Base-by-base conservation (phyloP, 2,329 filamentous ascomycete genomes). In the Penicillium decumbens region DNA sequence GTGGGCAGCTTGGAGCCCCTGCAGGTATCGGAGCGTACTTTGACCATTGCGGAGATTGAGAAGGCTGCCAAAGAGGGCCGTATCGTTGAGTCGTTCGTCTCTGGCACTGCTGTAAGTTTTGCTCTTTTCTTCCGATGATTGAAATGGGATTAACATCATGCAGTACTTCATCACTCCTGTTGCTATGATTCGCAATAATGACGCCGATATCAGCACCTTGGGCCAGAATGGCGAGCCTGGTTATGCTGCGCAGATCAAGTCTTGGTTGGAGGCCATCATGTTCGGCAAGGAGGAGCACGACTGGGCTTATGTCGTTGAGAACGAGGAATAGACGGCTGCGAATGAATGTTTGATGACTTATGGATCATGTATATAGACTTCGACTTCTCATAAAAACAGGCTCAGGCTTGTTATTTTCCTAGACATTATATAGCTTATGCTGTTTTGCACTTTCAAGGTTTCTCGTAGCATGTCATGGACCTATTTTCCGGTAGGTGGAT, bases 1-100 rank as follows among this genome's bases (percentile, higher is more conserved):
- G 58, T 74, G 9, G 75, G 77, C 47, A 62, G 67, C 3, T 56
- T 82, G 4, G 85, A 88, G 53, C 77, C 95, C n/a, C 83, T 93
- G 1, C 85, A 91, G 59, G 78, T 95, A 33, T 84, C 92, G 0
- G 91, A 95, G 81, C 78, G 86, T 56, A 83, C 83, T 57, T 93
- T 92, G 72, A 89, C 83, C 20, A 95, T 96, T 66, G 74, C 79
- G 27, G 90, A 95, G 70, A 71, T 96, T 13, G 66, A 83, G 25
- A 80, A 86, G 65, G 89, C 90, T 1, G 75, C 82, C 24, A 73
- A 79, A 38, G 88, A 95, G 65, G 89, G 88, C 2, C 77, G 90
- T 2, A 70, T 95, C 38, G 68, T 95, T 8, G 91, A 96, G 74
- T 81, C 88, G 1, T 96, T 96, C 65, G 88, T 87, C 6, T 83